Conservation (phyloP, 495 filamentous ascomycete genomes). For the Zalerion maritima region DNA sequence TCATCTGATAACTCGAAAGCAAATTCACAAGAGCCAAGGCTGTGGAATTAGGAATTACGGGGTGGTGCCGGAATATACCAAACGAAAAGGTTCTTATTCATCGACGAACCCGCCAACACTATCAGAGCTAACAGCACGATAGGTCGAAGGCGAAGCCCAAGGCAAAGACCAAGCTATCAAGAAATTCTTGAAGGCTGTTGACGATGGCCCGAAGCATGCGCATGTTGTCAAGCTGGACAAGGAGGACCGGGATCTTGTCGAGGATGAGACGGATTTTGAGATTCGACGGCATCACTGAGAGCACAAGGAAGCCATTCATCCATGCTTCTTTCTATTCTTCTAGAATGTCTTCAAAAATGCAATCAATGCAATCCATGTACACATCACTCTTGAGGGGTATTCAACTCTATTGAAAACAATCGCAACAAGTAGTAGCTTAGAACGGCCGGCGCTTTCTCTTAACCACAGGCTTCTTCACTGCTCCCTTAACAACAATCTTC, state of each 20-base stretch:
- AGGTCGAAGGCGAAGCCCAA: slow-evolving; percentile 90
- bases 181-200: slow-evolving; percentile 58
- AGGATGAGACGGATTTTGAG: slow-evolving; percentile 50
- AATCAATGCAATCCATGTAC: no score
- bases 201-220: slow-evolving; percentile 53
- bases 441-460: slow-evolving; percentile 43
- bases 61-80: slow-evolving; percentile 64
- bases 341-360: slow-evolving; percentile 1
- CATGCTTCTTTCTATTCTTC: slow-evolving; percentile 1
- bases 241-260: slow-evolving; percentile 41
- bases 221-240: slow-evolving; percentile 61
- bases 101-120: neutral
- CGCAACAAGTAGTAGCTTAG: no score
- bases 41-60: slow-evolving; percentile 47
- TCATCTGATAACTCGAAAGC: slow-evolving; percentile 22
- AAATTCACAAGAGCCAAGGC: slow-evolving; percentile 61
- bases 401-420: no score
- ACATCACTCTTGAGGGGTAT: no score
- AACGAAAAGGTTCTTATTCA: slow-evolving; percentile 45
- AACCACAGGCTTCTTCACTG: slow-evolving; percentile 48
- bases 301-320: neutral
- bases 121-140: slow-evolving; percentile 2
- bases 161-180: slow-evolving; percentile 48
- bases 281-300: slow-evolving; percentile 30
- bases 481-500: slow-evolving; percentile 35